Evolutionary conservation across 192 early-diverging fungal genomes (phyloP), one percentile per base, ranked within the genome.

Genomic region (Coemansia sp.): DNA sequence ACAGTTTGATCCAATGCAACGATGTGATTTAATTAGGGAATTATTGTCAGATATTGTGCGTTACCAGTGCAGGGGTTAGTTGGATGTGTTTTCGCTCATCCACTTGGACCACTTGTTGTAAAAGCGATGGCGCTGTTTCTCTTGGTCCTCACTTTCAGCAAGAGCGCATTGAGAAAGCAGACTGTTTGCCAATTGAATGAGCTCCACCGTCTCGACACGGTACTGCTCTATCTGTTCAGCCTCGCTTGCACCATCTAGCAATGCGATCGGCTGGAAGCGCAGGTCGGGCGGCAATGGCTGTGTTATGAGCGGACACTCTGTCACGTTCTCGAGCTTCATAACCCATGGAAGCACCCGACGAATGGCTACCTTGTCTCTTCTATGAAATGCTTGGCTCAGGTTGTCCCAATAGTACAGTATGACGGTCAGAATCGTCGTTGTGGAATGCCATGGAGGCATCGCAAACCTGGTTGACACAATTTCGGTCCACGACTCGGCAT

Each of bases 381-480:
- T 55, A 14, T 47, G 58, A 24, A 73, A 53, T 10, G 53, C 53
- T 9, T 36, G 28, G 20, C 29, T 32, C 36, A 73, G 40, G 3
- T 50, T 27, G 15, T 39, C 30, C 63, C 70, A 66, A 24, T 73
- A 58, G 29, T 40, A 61, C 4, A 66, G 25, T 10, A 73, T 45
- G 2, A 58, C 33, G 0, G 70, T 73, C 11, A 73, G 40, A 26
- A 73, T 43, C 8, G 46, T 46, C 9, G 70, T 73, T 24, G 53
- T 41, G 35, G 62, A 66, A 10, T n/a, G 43, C 70, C 70, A 73
- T 7, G 70, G 70, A 10, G 63, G 70, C 2, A 20, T 27, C 24
- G 25, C 45, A 40, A 73, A 73, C 18, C 9, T 35, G 9, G 23
- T 34, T 13, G 32, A 9, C 26, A 43, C 33, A 0, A 25, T n/a